Percentiles rank a stretch among this genome's conserved stretches.
These are phyloP conservation scores for Annona cherimola DNA, from an alignment of 164 flowering plant genomes.

Conservation along the genomic window DNA sequence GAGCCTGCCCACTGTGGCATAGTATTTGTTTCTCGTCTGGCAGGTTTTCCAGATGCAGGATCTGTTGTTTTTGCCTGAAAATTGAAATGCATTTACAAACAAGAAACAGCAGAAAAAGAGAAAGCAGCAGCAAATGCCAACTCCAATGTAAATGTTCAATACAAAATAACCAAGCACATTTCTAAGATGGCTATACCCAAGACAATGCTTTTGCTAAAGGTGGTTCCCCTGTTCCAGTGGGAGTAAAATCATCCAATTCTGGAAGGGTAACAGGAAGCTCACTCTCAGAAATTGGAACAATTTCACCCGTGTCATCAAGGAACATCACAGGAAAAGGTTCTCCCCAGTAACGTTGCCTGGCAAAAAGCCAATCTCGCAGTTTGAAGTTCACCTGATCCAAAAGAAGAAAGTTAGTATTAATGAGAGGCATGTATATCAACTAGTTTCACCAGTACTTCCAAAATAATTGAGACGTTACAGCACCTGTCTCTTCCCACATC, in stretches of 20 bases:
- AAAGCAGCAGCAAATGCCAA: neutral
- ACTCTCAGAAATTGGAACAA: constrained; percentile 61
- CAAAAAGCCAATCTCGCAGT: constrained; percentile 98
- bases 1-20: constrained; percentile 99
- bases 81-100: neutral
- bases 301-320: constrained; percentile 59
- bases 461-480: neutral
- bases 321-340: constrained; percentile 92
- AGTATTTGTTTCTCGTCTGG: constrained; percentile 51
- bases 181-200: constrained; percentile 53
- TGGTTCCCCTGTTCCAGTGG: constrained; percentile 97
- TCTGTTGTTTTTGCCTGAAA: constrained; percentile 68
- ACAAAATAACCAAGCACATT: neutral
- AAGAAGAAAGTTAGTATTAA: constrained; percentile 3
- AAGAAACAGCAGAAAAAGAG: neutral
- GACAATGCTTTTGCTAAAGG: constrained; percentile 79
- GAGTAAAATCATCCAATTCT: constrained; percentile 94
- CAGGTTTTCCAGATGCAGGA: constrained; percentile 54
- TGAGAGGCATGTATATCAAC: neutral
- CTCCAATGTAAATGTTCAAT: neutral
- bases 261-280: constrained; percentile 85
- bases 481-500: constrained; percentile 85
- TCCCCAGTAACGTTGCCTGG: constrained; percentile 97
- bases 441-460: neutral
- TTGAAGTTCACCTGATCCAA: constrained; percentile 75